phyloP scores from a whole-genome alignment of 306 rosid species.

The Cicer bijugum region DNA sequence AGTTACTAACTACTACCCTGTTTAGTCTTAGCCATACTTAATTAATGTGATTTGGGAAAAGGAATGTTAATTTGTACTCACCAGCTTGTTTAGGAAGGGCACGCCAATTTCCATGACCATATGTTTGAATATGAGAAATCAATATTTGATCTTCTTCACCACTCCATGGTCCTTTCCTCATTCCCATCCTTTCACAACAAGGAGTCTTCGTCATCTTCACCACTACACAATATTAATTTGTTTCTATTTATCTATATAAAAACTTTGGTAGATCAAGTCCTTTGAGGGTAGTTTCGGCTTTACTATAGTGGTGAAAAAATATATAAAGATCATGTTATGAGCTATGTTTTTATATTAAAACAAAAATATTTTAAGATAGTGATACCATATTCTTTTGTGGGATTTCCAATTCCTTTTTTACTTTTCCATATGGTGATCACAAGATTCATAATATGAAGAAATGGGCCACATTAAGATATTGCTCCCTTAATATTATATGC shows the following conservation, averaged over 20 bases:
- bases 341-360: slow-evolving; percentile 33
- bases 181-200: slow-evolving; percentile 88
- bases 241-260: neutral
- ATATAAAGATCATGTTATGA: neutral
- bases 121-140: slow-evolving; percentile 54
- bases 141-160: slow-evolving; percentile 80
- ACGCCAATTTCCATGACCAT: slow-evolving; percentile 94
- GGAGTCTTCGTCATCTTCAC: slow-evolving; percentile 70
- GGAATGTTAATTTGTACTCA: slow-evolving; percentile 30
- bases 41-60: no score
- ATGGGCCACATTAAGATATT: slow-evolving; percentile 42
- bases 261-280: slow-evolving; percentile 3
- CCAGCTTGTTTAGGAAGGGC: slow-evolving; percentile 98
- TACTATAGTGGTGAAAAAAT: neutral
- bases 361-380: slow-evolving; percentile 28
- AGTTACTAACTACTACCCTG: no score
- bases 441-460: slow-evolving; percentile 10
- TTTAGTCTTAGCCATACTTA: no score
- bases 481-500: neutral
- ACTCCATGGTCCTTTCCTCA: slow-evolving; percentile 96
- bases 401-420: slow-evolving; percentile 19
- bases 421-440: slow-evolving; percentile 17
- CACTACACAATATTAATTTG: slow-evolving; percentile 7
- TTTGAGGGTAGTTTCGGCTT: slow-evolving; percentile 40
- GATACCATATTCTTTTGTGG: slow-evolving; percentile 7